A percentile compares a stretch with the other conserved stretches of the same genome.
Conservation (phyloP, 495 filamentous ascomycete species). For the Baudoinia panamericana region DNA sequence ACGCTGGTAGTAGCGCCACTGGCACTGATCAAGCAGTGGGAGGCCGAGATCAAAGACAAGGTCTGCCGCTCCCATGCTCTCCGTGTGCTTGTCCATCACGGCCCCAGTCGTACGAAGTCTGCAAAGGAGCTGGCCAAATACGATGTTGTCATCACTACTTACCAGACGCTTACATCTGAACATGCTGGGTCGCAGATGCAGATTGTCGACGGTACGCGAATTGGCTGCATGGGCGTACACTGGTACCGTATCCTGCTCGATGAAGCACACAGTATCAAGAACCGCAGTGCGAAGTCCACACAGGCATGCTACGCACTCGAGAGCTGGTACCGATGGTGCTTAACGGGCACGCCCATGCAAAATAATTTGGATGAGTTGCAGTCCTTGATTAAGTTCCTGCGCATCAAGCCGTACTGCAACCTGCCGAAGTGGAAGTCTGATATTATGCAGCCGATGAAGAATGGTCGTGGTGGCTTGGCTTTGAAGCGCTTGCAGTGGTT, state of each 20-base stretch:
- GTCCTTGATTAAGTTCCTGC: conserved; percentile 78
- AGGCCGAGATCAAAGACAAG: conserved; percentile 73
- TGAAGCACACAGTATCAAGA: conserved; percentile 97
- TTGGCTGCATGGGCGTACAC: conserved; percentile 76
- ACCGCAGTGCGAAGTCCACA: conserved; percentile 87
- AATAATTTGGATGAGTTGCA: conserved; percentile 97
- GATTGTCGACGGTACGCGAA: conserved; percentile 40
- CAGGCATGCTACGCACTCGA: conserved; percentile 71
- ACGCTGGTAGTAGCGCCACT: conserved; percentile 92
- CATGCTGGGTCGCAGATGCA: conserved; percentile 50
- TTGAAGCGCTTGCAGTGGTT: conserved; percentile 72
- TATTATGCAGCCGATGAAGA: conserved; percentile 74
- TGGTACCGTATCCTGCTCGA: conserved; percentile 96
- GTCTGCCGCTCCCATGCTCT: conserved; percentile 53
- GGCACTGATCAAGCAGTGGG: conserved; percentile 95
- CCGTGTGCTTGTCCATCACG: conserved; percentile 80
- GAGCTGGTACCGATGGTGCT: conserved; percentile 82
- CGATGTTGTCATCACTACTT: conserved; percentile 95
- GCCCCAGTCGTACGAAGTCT: conserved; percentile 66
- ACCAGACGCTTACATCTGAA: conserved; percentile 86
- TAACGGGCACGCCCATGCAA: conserved; percentile 92
- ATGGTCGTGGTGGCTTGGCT: conserved; percentile 74
- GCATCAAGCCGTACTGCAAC: conserved; percentile 82
- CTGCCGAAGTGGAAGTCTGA: conserved; percentile 73
- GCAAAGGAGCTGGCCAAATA: conserved; percentile 62